Evolutionary conservation across 2,329 filamentous ascomycete species (phyloP), one percentile per base, ranked within the genome.

Genomic region (Westerdykella sp.): DNA sequence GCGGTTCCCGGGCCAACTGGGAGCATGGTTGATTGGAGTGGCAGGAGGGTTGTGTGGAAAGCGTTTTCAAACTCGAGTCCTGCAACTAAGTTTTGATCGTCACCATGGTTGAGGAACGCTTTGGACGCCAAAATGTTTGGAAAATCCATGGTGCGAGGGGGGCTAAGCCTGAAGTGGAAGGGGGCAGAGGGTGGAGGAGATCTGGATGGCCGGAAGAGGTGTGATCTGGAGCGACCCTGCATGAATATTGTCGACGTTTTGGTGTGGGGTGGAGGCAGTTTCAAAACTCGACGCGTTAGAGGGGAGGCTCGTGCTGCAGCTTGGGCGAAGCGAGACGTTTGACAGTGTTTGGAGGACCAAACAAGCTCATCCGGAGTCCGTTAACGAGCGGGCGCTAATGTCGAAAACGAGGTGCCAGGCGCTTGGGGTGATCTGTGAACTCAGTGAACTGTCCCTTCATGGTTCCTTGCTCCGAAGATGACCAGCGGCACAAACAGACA

Each of bases 11-110:
- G 50, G 49, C 49, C 49, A 50, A 47, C 45, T 41, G n/a, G 23
- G 43, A 57, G 56, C 55, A 66, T 60, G 48, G 58, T 42, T 64
- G 62, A 67, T 67, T 66, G 49, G 55, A 64, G 65, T 65, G 63
- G 63, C 65, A 62, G 55, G 53, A 56, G 48, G 48, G 50, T 66
- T 57, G 62, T 60, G 63, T 66, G 61, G 57, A 55, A 55, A 62
- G 53, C 59, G 65, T 69, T 69, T 69, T 66, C 65, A 68, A 68
- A 67, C 62, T 60, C 57, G 51, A 55, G 48, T 54, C 48, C 55
- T 63, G 62, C 60, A 59, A 54, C 56, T 57, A 56, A 55, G 56
- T 55, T 63, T 56, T 63, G 62, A 64, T 65, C 59, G 55, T 52
- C 60, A 44, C 50, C 60, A 61, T 56, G 62, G 59, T 50, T 49